Conservation (phyloP, 2,329 filamentous ascomycete genomes). For the Ampelomyces quisqualis region DNA sequence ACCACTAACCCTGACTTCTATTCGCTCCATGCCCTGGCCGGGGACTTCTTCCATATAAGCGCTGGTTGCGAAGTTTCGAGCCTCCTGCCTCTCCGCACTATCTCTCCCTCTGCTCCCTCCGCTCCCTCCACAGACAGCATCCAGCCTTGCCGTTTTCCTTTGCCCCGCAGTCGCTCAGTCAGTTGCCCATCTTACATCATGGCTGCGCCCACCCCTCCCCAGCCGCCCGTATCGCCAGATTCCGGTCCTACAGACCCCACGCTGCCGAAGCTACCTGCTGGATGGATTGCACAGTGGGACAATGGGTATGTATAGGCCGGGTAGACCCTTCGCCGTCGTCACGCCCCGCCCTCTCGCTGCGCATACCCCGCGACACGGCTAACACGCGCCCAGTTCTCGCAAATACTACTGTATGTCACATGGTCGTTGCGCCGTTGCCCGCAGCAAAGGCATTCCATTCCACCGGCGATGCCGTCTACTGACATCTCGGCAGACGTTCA, state of each 20-base stretch:
- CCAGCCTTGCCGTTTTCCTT: neutral
- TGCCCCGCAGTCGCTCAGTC: conserved; percentile 8
- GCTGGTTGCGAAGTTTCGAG: conserved; percentile 15
- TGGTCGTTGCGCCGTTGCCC: neutral
- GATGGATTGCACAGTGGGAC: conserved; percentile 47
- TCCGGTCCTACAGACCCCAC: conserved; percentile 43
- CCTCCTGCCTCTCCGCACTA: conserved; percentile 1
- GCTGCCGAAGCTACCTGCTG: conserved; percentile 41
- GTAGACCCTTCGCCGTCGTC: neutral
- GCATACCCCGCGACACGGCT: conserved; percentile 25
- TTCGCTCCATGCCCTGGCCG: conserved; percentile 17
- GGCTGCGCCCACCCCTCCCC: conserved; percentile 41
- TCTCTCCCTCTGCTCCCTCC: neutral
- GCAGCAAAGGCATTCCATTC: neutral
- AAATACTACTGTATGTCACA: conserved; percentile 44
- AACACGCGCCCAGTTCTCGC: conserved; percentile 34
- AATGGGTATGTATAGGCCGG: conserved; percentile 32
- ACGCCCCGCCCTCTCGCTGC: conserved; percentile 17
- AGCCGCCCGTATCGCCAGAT: conserved; percentile 42
- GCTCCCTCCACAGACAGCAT: neutral
- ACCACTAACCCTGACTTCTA: conserved; percentile 22
- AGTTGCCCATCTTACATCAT: conserved; percentile 20
- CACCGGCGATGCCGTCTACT: neutral
- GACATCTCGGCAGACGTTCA: conserved; percentile 56
- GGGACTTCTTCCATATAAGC: conserved; percentile 23